Evolutionary conservation across 2,329 filamentous ascomycete genomes (phyloP).

Genomic region (Aspergillus neoniger): DNA sequence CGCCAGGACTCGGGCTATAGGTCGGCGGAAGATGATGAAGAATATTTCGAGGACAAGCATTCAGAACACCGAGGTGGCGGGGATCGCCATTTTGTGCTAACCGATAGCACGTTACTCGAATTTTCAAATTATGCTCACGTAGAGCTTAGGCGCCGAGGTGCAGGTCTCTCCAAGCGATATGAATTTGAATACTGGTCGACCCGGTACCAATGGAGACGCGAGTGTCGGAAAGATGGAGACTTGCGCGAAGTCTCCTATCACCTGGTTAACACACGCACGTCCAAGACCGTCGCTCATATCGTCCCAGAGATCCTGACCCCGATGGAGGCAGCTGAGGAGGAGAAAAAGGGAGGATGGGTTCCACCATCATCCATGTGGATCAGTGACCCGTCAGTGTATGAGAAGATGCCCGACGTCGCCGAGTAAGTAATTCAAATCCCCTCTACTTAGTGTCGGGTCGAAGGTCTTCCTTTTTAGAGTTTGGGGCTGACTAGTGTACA

Average conservation of each 20-base stretch:
- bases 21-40: constrained; percentile 46
- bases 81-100: constrained; percentile 50
- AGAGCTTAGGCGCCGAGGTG: constrained; percentile 71
- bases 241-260: constrained; percentile 73
- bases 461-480: not conserved
- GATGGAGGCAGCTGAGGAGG: constrained; percentile 70
- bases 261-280: constrained; percentile 68
- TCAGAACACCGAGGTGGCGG: constrained; percentile 15
- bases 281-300: constrained; percentile 75
- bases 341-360: constrained; percentile 81
- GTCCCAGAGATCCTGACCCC: constrained; percentile 75
- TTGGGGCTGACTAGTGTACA: constrained; percentile 40
- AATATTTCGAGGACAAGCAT: constrained; percentile 26
- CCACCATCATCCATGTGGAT: constrained; percentile 91
- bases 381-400: constrained; percentile 69
- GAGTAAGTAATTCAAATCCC: constrained; percentile 64
- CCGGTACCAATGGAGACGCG: constrained; percentile 79
- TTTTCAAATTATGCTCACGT: constrained; percentile 97
- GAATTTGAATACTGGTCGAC: constrained; percentile 94
- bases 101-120: constrained; percentile 83
- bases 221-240: constrained; percentile 66
- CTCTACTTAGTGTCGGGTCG: constrained; percentile 1
- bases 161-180: constrained; percentile 71
- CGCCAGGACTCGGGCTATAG: constrained; percentile 63
- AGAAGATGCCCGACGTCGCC: constrained; percentile 74